Conservation (phyloP, 2,329 filamentous ascomycete genomes). For the Aspergillus intermedius region DNA sequence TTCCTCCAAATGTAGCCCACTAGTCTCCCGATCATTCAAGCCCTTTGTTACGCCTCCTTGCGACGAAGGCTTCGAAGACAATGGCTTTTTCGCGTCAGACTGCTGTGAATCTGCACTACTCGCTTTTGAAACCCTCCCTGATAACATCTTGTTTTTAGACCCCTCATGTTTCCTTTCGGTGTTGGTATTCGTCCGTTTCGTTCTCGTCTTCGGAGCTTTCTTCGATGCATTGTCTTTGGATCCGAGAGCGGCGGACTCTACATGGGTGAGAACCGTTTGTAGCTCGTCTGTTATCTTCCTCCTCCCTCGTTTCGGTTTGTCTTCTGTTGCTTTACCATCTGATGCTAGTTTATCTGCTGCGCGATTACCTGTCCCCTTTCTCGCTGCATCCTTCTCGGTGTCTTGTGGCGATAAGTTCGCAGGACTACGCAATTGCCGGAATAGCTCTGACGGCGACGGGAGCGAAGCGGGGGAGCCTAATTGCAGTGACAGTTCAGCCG, state of each 20-base stretch:
- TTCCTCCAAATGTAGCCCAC: conserved; percentile 27
- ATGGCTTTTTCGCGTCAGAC: conserved; percentile 6
- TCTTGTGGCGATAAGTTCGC: conserved; percentile 7
- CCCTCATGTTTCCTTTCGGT: conserved; percentile 20
- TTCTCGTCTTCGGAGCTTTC: conserved; percentile 18
- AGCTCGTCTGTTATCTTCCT: conserved; percentile 8
- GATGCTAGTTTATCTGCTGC: conserved; percentile 3
- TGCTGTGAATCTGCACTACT: conserved; percentile 10
- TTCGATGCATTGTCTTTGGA: conserved; percentile 12
- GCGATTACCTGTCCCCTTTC: conserved; percentile 10
- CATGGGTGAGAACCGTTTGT: conserved; percentile 1
- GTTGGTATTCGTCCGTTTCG: conserved; percentile 16
- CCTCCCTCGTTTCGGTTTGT: conserved; percentile 11
- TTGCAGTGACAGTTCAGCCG: conserved; percentile 12
- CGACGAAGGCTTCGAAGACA: conserved; percentile 1
- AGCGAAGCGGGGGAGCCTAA: conserved; percentile 19
- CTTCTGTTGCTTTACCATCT: conserved; percentile 2
- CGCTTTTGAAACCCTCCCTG: conserved; percentile 32
- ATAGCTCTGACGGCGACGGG: conserved; percentile 21
- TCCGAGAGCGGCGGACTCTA: conserved; percentile 3
- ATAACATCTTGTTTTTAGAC: conserved; percentile 26
- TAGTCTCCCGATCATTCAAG: conserved; percentile 13
- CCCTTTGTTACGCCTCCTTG: conserved; percentile 2
- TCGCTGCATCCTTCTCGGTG: conserved; percentile 6
- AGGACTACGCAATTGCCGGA: conserved; percentile 15